Conservation (phyloP, 352 stramenopile genomes). For the Sclerospora graminicola region DNA sequence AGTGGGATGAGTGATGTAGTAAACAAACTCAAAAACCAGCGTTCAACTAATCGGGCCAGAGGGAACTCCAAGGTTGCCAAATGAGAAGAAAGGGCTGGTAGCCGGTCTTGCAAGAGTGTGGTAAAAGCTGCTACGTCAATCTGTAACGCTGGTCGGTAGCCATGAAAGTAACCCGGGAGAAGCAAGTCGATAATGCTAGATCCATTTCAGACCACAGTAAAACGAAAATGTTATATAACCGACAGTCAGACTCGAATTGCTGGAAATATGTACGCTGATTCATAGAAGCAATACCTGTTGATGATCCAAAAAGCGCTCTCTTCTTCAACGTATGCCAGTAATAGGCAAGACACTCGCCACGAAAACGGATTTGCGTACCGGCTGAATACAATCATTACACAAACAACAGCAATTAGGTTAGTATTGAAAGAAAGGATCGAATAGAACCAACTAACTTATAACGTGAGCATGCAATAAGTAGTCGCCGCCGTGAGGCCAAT, state of each 20-base stretch:
- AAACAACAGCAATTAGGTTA: not conserved
- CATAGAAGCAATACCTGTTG: constrained; percentile 41
- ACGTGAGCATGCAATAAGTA: constrained; percentile 57
- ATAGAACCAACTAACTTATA: constrained; percentile 41
- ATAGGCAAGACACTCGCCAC: constrained; percentile 53
- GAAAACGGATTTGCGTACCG: constrained; percentile 64
- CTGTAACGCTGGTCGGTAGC: constrained; percentile 57
- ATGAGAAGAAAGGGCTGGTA: constrained; percentile 42
- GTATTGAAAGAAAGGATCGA: not conserved
- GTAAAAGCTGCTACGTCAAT: constrained; percentile 54
- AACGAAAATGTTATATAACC: not conserved
- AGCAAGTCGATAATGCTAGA: constrained; percentile 51
- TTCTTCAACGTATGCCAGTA: constrained; percentile 72
- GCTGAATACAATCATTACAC: constrained; percentile 18
- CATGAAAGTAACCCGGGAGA: constrained; percentile 71
- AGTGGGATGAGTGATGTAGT: constrained; percentile 54
- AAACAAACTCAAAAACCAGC: constrained; percentile 72
- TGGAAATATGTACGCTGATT: not conserved
- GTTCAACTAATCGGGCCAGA: constrained; percentile 44
- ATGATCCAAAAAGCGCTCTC: constrained; percentile 74
- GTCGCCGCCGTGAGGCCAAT: constrained; percentile 32
- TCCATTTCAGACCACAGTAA: not conserved
- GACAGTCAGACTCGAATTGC: not conserved
- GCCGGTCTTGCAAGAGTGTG: constrained; percentile 37
- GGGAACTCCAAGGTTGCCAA: constrained; percentile 40